A percentile compares a stretch with the other conserved stretches of the same genome.
phyloP scores from a whole-genome alignment of 2,329 filamentous ascomycete genomes.

The Exophiala sp. region DNA sequence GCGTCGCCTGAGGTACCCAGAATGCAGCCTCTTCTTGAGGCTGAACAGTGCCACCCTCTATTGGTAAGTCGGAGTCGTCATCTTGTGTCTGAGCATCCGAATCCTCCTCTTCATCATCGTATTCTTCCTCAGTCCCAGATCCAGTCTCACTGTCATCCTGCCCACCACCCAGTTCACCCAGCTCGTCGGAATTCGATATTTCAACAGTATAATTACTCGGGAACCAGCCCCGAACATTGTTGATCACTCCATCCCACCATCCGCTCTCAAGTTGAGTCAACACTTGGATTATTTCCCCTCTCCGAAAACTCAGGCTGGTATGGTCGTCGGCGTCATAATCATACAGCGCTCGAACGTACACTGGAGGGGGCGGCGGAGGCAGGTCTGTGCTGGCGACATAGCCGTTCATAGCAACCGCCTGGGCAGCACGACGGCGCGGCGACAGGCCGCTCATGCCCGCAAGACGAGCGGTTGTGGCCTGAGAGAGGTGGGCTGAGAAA shows the following conservation, averaged over 20 bases:
- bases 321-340: conserved; percentile 97
- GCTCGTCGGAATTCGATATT: conserved; percentile 68
- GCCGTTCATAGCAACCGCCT: conserved; percentile 45
- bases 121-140: conserved; percentile 57
- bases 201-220: conserved; percentile 97
- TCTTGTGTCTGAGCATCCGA: conserved; percentile 66
- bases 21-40: conserved; percentile 88
- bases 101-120: conserved; percentile 63
- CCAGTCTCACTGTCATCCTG: conserved; percentile 53
- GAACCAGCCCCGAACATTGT: conserved; percentile 96
- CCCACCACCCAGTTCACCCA: conserved; percentile 39
- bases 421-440: conserved; percentile 27
- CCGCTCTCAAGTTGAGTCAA: conserved; percentile 97
- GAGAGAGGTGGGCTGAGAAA: conserved; percentile 11
- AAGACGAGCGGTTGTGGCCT: conserved; percentile 11
- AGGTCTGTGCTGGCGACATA: conserved; percentile 46
- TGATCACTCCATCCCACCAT: conserved; percentile 99
- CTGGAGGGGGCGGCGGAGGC: conserved; percentile 42
- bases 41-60: conserved; percentile 62
- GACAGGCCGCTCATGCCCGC: conserved; percentile 24
- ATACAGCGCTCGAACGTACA: conserved; percentile 94
- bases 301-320: conserved; percentile 92
- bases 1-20: conserved; percentile 96
- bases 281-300: conserved; percentile 96
- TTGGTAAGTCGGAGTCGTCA: conserved; percentile 58